Evolutionary conservation across 2,329 filamentous ascomycete species (phyloP), one percentile per base, ranked within the genome.

Genomic region (Calonectria montana): DNA sequence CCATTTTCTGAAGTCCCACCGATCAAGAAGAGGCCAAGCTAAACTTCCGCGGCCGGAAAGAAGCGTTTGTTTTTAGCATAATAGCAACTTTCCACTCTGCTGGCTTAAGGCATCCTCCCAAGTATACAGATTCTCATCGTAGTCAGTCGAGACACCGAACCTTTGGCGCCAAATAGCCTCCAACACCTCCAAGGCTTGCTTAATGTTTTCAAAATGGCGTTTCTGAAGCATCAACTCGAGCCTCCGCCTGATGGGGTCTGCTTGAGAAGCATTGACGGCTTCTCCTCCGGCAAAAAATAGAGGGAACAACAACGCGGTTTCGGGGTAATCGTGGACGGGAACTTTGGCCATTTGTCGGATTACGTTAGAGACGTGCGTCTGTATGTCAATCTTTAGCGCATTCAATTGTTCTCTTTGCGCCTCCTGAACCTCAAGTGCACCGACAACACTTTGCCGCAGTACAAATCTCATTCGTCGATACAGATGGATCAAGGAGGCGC

Each of bases 261-360:
- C 57, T 25, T 48, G 39, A 10, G 23, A 41, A 10, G 15, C n/a
- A 23, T 48, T 13, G 3, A 18, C 13, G 27, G 39, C 65, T 59
- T 67, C 65, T 12, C 65, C 65, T 16, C 65, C 53, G 10, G 39
- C 25, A 10, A 67, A 47, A 21, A 67, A 67, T 2, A 67, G 29
- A 2, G 65, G 53, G 29, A 67, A 67, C 10, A 67, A 39, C 4
- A 67, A n/a, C 2, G 65, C 25, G 2, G 65, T 47, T 45, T 67
- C 53, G 18, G 65, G 39, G 23, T 47, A 23, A 13, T 61, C 35
- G 12, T 61, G 25, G 9, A 61, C 27, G 6, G 65, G 65, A 1
- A 67, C 50, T n/a, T 27, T 29, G 3, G 41, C n/a, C 10, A 50
- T 67, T 29, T 59, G 18, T 15, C 23, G 45, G 27, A 45, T 59